These are phyloP conservation scores for Coniochaeta pulveracea DNA, from an alignment of 2,329 filamentous ascomycete species.

Conservation along the genomic window DNA sequence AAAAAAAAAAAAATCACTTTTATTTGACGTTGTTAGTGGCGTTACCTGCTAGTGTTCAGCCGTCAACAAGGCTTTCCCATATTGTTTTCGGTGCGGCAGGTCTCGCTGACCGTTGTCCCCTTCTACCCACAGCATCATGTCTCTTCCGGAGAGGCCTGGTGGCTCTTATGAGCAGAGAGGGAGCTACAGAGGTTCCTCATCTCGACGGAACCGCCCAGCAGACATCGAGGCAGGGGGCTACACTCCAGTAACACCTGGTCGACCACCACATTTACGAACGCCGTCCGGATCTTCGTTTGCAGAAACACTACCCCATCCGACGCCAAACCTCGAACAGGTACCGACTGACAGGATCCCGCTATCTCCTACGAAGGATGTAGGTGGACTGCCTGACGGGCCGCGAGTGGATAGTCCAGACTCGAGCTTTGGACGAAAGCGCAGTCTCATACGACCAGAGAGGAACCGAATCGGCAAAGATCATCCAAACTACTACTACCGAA, in stretches of 20 bases:
- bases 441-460: conserved; percentile 80
- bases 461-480: conserved; percentile 76
- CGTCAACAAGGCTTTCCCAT: too few species aligned
- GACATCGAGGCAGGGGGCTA: conserved; percentile 60
- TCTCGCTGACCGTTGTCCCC: too few species aligned
- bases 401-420: conserved; percentile 13
- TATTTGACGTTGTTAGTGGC: too few species aligned
- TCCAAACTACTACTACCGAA: conserved; percentile 90
- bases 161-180: conserved; percentile 49
- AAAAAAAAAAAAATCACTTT: too few species aligned
- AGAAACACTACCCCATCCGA: conserved; percentile 44
- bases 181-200: conserved; percentile 56
- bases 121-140: conserved; percentile 49
- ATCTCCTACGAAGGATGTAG: too few species aligned
- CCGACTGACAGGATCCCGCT: conserved; percentile 45
- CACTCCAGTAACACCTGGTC: conserved; percentile 25
- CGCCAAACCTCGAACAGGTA: too few species aligned
- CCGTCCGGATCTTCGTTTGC: conserved; percentile 46
- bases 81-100: too few species aligned
- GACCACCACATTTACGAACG: conserved; percentile 39
- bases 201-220: conserved; percentile 51
- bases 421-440: conserved; percentile 60
- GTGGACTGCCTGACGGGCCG: conserved; percentile 17
- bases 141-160: conserved; percentile 54
- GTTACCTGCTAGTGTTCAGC: too few species aligned